Evolutionary conservation across 2,329 filamentous ascomycete genomes (phyloP), one percentile per base, ranked within the genome.

Genomic region (Macrophomina tecta): DNA sequence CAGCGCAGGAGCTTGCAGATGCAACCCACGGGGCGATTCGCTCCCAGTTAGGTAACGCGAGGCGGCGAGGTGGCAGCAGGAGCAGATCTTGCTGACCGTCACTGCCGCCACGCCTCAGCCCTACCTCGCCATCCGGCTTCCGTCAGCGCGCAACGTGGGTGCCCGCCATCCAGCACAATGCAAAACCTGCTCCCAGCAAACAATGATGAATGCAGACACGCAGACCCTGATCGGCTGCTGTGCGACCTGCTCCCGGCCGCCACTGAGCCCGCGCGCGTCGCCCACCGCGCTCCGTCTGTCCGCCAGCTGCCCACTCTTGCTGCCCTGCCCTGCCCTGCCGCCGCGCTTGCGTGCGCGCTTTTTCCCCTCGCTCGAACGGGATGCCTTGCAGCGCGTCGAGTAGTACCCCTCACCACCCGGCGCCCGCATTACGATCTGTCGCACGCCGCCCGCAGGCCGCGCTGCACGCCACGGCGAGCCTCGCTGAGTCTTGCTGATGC

Each of bases 201-300:
- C 23, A 55, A 32, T 34, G 28, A 5, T 34, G 16, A 53, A 34
- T 36, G 52, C 52, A n/a, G 38, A 32, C 36, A 7, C 36, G 6
- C 45, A 49, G 58, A 62, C 58, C 58, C 58, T 62, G 58, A 62
- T 62, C 58, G 58, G 58, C 58, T 62, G 58, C 58, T 23, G 58
- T 62, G 58, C 58, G 9, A 49, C 58, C 14, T 62, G 58, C 30
- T n/a, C 42, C 40, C 58, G 58, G 30, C 42, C 42, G 51, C 51
- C 51, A 55, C 51, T 16, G 18, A 9, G 42, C 42, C 42, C 12
- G 51, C 42, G 42, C 42, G 3, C 42, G 42, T n/a, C 16, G 42
- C 42, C 42, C 14, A 18, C 32, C 51, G 51, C 51, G 4, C 14
- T 28, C 30, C 8, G 16, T 14, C n/a, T 18, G 2, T 14, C 42